phyloP scores from a whole-genome alignment of 352 stramenopile species.

The Pythium brassicae region DNA sequence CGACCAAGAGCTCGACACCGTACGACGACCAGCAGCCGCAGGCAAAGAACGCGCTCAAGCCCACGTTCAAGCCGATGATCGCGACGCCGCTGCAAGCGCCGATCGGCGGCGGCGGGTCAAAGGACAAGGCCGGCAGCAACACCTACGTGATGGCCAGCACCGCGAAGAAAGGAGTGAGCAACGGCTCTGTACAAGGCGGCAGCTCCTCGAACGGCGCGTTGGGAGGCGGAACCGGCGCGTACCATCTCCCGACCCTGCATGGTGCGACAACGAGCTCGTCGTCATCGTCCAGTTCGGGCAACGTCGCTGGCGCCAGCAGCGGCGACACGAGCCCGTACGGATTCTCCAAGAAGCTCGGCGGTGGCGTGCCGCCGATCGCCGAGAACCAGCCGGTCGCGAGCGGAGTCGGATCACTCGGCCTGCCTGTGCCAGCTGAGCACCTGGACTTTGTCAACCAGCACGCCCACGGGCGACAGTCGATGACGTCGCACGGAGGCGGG shows the following conservation, averaged over 20 bases:
- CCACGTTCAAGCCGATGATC: conserved; percentile 23
- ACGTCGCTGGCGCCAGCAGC: neutral
- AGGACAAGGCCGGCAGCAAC: neutral
- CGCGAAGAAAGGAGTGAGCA: neutral
- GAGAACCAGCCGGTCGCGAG: conserved; percentile 22
- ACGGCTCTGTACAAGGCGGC: neutral
- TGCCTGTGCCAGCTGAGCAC: conserved; percentile 25
- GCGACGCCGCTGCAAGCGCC: neutral
- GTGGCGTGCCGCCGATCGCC: conserved; percentile 24
- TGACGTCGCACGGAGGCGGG: conserved; percentile 56
- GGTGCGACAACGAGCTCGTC: conserved; percentile 4
- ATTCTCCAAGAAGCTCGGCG: conserved; percentile 17
- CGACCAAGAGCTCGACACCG: conserved; percentile 7
- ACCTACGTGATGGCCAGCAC: neutral
- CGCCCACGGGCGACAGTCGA: conserved; percentile 29
- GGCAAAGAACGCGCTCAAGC: conserved; percentile 14
- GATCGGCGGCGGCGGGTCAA: neutral
- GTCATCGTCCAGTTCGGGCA: conserved; percentile 3
- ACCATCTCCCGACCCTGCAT: conserved; percentile 13
- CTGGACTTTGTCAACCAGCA: conserved; percentile 38
- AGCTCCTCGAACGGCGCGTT: neutral
- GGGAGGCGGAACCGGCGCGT: conserved; percentile 2
- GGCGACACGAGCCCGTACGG: conserved; percentile 13
- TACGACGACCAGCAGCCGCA: neutral
- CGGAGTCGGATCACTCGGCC: conserved; percentile 1